Conservation (phyloP, 2,329 filamentous ascomycete genomes). For the Fusarium bulbicola region DNA sequence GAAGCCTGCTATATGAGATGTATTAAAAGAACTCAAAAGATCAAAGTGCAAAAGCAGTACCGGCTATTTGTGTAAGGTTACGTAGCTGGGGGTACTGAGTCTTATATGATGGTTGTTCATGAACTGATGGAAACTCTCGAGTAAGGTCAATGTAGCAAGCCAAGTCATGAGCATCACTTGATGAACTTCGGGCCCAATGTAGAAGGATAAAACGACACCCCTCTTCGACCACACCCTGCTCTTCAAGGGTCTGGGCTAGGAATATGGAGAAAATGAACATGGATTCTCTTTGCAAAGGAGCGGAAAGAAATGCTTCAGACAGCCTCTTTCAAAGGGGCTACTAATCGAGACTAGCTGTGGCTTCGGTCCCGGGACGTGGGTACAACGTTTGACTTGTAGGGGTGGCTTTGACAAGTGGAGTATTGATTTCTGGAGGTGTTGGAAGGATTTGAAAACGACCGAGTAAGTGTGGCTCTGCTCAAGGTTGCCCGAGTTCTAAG, state of each 20-base stretch:
- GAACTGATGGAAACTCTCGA: constrained; percentile 32
- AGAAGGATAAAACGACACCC: constrained; percentile 38
- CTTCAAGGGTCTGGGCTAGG: constrained; percentile 16
- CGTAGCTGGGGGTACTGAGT: constrained; percentile 32
- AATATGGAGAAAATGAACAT: constrained; percentile 26
- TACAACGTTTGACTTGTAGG: constrained; percentile 38
- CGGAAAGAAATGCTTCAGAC: constrained; percentile 37
- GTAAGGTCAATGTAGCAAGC: constrained; percentile 37
- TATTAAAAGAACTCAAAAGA: background rate
- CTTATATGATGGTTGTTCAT: constrained; percentile 39
- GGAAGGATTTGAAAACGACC: constrained; percentile 34
- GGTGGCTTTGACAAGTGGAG: constrained; percentile 36
- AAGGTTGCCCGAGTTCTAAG: constrained; percentile 7
- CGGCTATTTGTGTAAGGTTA: background rate
- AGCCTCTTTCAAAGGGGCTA: constrained; percentile 35
- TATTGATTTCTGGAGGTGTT: constrained; percentile 24
- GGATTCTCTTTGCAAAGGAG: constrained; percentile 35
- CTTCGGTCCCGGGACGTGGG: constrained; percentile 40
- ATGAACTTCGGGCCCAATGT: constrained; percentile 32
- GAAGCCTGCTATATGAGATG: background rate
- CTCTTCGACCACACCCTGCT: constrained; percentile 19
- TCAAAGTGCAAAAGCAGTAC: constrained; percentile 4
- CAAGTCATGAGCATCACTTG: constrained; percentile 36
- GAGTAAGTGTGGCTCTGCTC: constrained; percentile 4
- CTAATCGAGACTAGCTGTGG: constrained; percentile 40